Base-by-base conservation (phyloP, 345 rosid genomes). In the Acer negundo region DNA sequence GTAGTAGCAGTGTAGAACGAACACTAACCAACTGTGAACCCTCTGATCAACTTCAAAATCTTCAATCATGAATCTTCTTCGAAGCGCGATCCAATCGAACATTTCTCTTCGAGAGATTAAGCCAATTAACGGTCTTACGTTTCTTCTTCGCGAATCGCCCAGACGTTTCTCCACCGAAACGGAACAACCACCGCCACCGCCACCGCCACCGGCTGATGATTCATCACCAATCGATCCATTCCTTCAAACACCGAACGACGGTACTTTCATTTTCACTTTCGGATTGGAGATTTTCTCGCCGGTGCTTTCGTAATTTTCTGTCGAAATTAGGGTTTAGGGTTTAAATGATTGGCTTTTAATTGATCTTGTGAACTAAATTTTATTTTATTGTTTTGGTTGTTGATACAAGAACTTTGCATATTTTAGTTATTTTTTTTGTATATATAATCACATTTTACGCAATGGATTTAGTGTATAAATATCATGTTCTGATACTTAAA, bases 161-260 rank as follows among this genome's bases (percentile, higher is more conserved):
- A 86, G 84, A 77, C 80, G 72, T 73, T 84, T 92, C 75, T 87
- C 91, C 67, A 82, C 97, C 61, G 90, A 74, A 66, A 74, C 87
- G 26, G 89, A 84, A 38, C 89, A 81, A 70, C 82, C 85, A 22
- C 82, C 87, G 4, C 38, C 38, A 35, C 38, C 38, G 6, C 38
- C 38, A 5, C 38, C 38, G 0, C 78, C 86, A 20, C 28, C 77
- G n/a, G 82, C 83, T 8, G 80, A 72, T 51, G 81, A 49, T 77
- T 56, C 89, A n/a, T 56, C 90, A 0, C 4, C 38, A 35, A 67
- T 77, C 5, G 74, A 86, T 53, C 78, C 64, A 16, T 77, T 87
- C 42, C 78, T 84, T 23, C 84, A 19, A 46, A 31, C 73, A 17
- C 66, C 86, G 0, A 64, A 42, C 67, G 17, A 75, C 0, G 84